Percentiles rank a stretch among this genome's conserved stretches.
Conservation (phyloP, 1,284 basidiomycete species). For the Xanthoconium separans region DNA sequence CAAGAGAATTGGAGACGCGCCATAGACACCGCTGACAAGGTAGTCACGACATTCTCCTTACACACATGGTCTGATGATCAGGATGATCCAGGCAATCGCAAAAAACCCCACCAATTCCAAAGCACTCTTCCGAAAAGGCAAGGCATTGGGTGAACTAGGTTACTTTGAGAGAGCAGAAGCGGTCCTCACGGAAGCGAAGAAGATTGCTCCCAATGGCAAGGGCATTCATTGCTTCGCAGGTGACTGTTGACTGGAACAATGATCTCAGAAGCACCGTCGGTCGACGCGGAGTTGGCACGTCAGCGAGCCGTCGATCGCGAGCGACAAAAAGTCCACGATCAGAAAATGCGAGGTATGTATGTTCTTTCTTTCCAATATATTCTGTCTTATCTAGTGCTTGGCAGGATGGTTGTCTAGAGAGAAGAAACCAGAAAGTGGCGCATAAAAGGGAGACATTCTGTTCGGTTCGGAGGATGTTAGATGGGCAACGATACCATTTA, state of each 20-base stretch:
- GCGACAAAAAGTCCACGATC: constrained; percentile 59
- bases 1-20: constrained; percentile 73
- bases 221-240: not conserved
- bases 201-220: constrained; percentile 58
- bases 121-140: constrained; percentile 77
- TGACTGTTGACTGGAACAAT: not conserved
- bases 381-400: constrained; percentile 2
- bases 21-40: constrained; percentile 74
- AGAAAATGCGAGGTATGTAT: constrained; percentile 75
- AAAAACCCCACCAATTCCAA: constrained; percentile 76
- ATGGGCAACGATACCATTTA: constrained; percentile 17
- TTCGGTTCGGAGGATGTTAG: constrained; percentile 3
- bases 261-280: constrained; percentile 51
- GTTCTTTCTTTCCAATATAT: not conserved
- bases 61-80: not conserved
- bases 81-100: constrained; percentile 52
- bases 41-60: constrained; percentile 18
- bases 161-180: constrained; percentile 70
- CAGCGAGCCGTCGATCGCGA: constrained; percentile 62
- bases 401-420: constrained; percentile 43
- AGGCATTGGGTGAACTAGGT: constrained; percentile 70
- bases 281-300: constrained; percentile 59
- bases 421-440: constrained; percentile 23
- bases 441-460: constrained; percentile 8
- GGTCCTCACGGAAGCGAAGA: constrained; percentile 60